Evolutionary conservation across 2,329 filamentous ascomycete genomes (phyloP).

Genomic region (Capronia coronata): DNA sequence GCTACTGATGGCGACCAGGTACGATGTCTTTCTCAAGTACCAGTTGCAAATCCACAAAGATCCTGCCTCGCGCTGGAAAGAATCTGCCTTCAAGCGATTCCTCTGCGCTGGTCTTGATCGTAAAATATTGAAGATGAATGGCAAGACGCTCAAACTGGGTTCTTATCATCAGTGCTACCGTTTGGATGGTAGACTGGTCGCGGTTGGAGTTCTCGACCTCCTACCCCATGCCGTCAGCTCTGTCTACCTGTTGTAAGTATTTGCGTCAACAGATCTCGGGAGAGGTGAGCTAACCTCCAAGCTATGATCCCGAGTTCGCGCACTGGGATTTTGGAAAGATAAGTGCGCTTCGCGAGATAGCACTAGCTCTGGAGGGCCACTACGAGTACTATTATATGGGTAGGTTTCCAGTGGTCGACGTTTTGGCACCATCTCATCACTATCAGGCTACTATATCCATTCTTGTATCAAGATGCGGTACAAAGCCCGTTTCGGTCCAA

Average conservation of each 20-base stretch:
- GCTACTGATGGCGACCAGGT: slow-evolving; percentile 30
- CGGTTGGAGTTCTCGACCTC: slow-evolving; percentile 45
- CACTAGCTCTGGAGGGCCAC: slow-evolving; percentile 47
- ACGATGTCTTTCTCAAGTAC: slow-evolving; percentile 43
- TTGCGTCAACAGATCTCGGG: not conserved
- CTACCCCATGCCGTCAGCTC: slow-evolving; percentile 45
- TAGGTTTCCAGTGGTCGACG: slow-evolving; percentile 29
- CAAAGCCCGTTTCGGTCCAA: slow-evolving; percentile 43
- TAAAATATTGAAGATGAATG: slow-evolving; percentile 33
- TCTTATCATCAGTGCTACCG: slow-evolving; percentile 49
- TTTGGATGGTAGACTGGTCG: slow-evolving; percentile 44
- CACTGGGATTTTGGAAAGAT: slow-evolving; percentile 58
- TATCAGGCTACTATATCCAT: slow-evolving; percentile 56
- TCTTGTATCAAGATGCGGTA: slow-evolving; percentile 48
- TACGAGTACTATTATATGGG: slow-evolving; percentile 62
- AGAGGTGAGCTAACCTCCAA: slow-evolving; percentile 24
- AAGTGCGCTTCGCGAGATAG: slow-evolving; percentile 55
- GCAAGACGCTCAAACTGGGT: slow-evolving; percentile 40
- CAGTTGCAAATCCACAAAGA: slow-evolving; percentile 44
- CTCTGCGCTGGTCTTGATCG: slow-evolving; percentile 43
- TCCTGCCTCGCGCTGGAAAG: slow-evolving; percentile 39
- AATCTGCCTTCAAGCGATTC: slow-evolving; percentile 42
- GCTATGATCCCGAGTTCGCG: slow-evolving; percentile 56
- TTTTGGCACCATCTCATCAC: slow-evolving; percentile 3
- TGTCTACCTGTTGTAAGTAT: slow-evolving; percentile 44